Evolutionary conservation across 331 rosid genomes (phyloP), one percentile per base, ranked within the genome.

Genomic region (Pyrus hybrid): DNA sequence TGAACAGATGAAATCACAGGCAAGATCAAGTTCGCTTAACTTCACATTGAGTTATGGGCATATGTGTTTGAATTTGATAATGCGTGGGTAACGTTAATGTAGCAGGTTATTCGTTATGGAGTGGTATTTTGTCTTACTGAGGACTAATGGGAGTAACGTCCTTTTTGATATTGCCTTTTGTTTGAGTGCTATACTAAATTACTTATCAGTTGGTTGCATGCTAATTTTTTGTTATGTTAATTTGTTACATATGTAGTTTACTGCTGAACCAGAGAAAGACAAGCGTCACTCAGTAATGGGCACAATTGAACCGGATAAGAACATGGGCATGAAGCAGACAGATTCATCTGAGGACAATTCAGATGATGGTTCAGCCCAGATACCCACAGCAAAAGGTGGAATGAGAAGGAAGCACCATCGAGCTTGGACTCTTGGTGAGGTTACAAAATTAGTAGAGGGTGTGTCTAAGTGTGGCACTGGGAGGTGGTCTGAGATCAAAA

Each of bases 401-500:
- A 82, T 89, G 85, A 86, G 99, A 83, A 86, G 99, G 84, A 95
- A 95, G 66, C 99, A 95, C 77, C 97, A 95, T 76, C 89, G 99
- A 29, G 97, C 97, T 41, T 95, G 99, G 97, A 89, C 97, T 81
- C 93, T 89, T 72, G 93, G 71, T 45, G 99, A 95, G 82, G 97
- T 95, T n/a, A 83, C 78, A 80, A 90, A 95, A 81, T 83, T 95
- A 76, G 92, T 95, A 2, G 99, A 95, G 47, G 99, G 99, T 29
- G 99, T 95, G 33, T 86, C 97, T 1, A 86, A 81, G 77, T 92
- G 93, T 77, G 99, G 99, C 22, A 89, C 99, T 63, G 99, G 99
- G 74, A 84, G 93, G 80, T 95, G 99, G 99, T 95, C 99, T 67
- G 99, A 95, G 88, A 95, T 95, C 73, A 95, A 92, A 84, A 90